Base-by-base conservation (phyloP, 179 eudicot species). In the Vitellaria paradoxa region DNA sequence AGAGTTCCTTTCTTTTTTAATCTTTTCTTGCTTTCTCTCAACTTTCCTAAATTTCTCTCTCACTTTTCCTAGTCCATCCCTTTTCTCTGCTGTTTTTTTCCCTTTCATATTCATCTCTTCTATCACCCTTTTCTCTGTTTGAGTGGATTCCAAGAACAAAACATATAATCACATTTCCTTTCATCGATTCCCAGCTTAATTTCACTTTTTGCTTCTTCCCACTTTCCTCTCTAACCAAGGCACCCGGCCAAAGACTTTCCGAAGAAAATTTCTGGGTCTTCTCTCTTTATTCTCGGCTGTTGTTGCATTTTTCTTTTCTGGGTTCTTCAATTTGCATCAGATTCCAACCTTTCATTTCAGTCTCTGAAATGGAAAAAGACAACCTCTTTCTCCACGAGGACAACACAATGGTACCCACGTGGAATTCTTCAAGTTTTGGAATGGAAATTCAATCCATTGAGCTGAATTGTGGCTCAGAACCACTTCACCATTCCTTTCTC, bases 401-500 rank as follows among this genome's bases (percentile, higher is more conserved):
- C 26, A 71, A 18, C 75, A 30, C 66, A 71, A 49, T 73, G 46
- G 13, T 65, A 24, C 12, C 73, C 9, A 10, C 61, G 14, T 79
- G 74, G 75, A 74, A 74, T 74, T 73, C 77, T 11, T 59, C 73
- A n/a, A 69, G 42, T 62, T 79, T 76, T 18, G 81, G 80, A 12
- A 50, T 79, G 67, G 80, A 78, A 68, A 80, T 60, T 14, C 69
- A 76, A 23, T 24, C 24, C 37, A 80, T 65, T 74, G 71, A 70
- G 50, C 82, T 75, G 49, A 80, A 80, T 72, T 78, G 67, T 20
- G 73, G 79, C 30, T 68, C 82, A 18, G 82, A 81, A 12, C 86
- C 78, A 40, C 76, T 84, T 60, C 75, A 68, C 45, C 81, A 78
- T 71, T 80, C 82, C 64, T 88, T 84, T 64, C 83, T 85, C 73